These are phyloP conservation scores for Teunomyces funiuensis DNA, from an alignment of 805 yeast genomes.

Conservation along the genomic window DNA sequence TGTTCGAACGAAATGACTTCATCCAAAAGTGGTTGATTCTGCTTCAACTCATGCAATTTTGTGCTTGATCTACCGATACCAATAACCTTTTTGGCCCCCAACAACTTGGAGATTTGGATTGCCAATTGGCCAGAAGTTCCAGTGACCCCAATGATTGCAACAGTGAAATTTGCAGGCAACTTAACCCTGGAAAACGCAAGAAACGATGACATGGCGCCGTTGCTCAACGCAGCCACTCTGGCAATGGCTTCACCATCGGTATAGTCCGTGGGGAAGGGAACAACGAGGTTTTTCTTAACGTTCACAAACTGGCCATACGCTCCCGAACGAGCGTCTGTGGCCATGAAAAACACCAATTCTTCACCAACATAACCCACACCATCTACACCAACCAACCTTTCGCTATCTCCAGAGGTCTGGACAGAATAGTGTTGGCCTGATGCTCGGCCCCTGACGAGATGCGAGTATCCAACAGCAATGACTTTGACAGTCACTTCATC, in stretches of 20 bases:
- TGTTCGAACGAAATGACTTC: constrained; percentile 4
- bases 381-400: constrained; percentile 11
- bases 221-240: constrained; percentile 12
- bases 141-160: constrained; percentile 12
- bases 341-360: constrained; percentile 10
- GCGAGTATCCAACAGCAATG: constrained; percentile 11
- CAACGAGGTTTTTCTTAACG: constrained; percentile 7
- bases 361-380: constrained; percentile 13
- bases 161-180: constrained; percentile 7
- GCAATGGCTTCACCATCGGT: constrained; percentile 8
- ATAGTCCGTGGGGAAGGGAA: constrained; percentile 7
- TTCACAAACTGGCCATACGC: constrained; percentile 9
- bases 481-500: constrained; percentile 13
- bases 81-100: constrained; percentile 9
- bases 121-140: constrained; percentile 11
- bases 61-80: constrained; percentile 9
- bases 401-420: not conserved
- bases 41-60: constrained; percentile 5
- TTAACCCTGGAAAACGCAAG: constrained; percentile 10
- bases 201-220: constrained; percentile 11
- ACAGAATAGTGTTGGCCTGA: constrained; percentile 10
- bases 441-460: constrained; percentile 11
- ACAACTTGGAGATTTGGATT: constrained; percentile 9
- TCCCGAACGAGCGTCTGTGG: constrained; percentile 5
- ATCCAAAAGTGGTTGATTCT: constrained; percentile 8